Base-by-base conservation (phyloP, 179 eudicot genomes). In the Beta macrorhiza region DNA sequence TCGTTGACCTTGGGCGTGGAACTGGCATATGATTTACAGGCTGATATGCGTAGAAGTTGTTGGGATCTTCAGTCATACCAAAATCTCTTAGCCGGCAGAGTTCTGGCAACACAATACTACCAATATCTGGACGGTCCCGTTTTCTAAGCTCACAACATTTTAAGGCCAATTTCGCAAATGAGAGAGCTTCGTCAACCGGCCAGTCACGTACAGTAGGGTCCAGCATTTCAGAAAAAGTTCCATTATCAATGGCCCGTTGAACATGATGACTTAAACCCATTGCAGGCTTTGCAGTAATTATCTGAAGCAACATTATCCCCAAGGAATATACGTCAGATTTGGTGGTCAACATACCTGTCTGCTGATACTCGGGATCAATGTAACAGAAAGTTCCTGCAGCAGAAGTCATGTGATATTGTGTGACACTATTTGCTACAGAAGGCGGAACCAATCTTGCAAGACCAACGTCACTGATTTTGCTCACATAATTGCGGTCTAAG, bases 351-450 rank as follows among this genome's bases (percentile, higher is more conserved):
- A 86, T 82, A 49, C 90, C 90, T 0, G 89, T 77, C 51, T 86
- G 89, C 49, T 88, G 90, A 53, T 88, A 88, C 87, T 88, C 90
- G 13, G 90, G 90, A 67, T 88, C 89, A 22, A 86, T 88, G 80
- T 84, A 88, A 71, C 88, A 88, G 69, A 88, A 88, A 7, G 90
- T 88, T 69, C 90, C 90, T 14, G 90, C 90, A 14, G 90, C 87
- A 14, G 89, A 83, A 49, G 90, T 88, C 86, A 88, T 84, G 84
- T 84, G 89, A 74, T 81, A 88, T 70, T 86, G 90, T 15, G 90
- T 88, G 79, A 88, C 87, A 56, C 68, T 76, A 70, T 88, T 80
- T 16, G 86, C 90, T 13, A 88, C 82, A 8, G 87, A 84, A 37
- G 90, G 86, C 7, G 90, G 90, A 80, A 88, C 89, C 61, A 88